Evolutionary conservation across 768 basidiomycete species (phyloP), one percentile per base, ranked within the genome.

Genomic region (Cubamyces sp.): DNA sequence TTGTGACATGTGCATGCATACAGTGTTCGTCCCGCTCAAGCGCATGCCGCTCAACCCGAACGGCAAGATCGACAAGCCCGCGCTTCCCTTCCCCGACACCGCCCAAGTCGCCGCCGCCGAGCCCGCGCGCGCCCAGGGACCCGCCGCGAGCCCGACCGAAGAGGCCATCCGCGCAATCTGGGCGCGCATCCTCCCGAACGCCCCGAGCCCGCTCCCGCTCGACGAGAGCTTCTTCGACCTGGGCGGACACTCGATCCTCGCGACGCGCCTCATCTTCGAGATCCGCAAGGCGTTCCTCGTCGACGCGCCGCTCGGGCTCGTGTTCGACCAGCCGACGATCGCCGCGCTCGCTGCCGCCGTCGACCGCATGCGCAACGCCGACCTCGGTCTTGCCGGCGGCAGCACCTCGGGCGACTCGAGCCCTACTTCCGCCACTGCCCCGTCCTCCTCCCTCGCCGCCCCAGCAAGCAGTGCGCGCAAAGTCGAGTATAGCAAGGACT

Each of bases 1-100:
- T 34, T 16, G 53, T 26, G 60, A 40, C n/a, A 39, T 9, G 49
- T 64, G 43, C 23, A 45, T 23, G 49, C 26, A 39, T 30, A 12
- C 71, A 92, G 96, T 98, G 23, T 96, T 98, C 66, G 94, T 99
- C 30, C 97, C 97, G 0, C 84, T 99, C 26, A 84, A 84, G 53
- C 90, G 94, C 57, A 96, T 99, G 92, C 97, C 97, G 19, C 84
- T 99, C 53, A 99, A 98, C 70, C 97, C 97, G 7, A 99, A 98
- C 73, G 97, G 97, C 64, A 99, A 99, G 78, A 90, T 99, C 73
- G 97, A 99, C 80, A 99, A 98, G 72, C 96, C 97, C 0, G 92
- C 93, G 0, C 85, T 99, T 48, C 97, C 97, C 12, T 99, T 98
- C 87, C 97, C 97, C 7, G 97, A 99, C 74, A 98, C 97, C 0